Evolutionary conservation across 306 rosid species (phyloP), one percentile per base, ranked within the genome.

Genomic region (Vigna reflexopilosa): DNA sequence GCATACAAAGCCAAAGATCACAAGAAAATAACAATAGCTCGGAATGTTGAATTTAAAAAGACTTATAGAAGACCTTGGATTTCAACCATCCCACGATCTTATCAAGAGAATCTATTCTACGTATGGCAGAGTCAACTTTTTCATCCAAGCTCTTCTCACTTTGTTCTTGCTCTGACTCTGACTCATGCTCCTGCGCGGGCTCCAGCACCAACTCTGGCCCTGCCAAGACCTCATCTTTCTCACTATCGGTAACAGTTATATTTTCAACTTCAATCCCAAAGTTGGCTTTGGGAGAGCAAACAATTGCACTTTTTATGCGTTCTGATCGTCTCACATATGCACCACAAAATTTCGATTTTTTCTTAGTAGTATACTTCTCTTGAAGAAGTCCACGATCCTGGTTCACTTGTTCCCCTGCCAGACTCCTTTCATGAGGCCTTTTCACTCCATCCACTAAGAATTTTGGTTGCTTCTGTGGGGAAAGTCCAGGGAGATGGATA

Each of bases 301-400:
- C 44, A 64, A 38, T 34, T 0, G 76, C 49, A 48, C 85, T 80
- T 65, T 57, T 87, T 42, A 93, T 68, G 45, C 93, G 94, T 7
- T 67, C 48, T 4, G 93, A 93, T 50, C 94, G 89, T 84, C 97
- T 86, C 66, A 83, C 82, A 71, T 9, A 15, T 7, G 65, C 5
- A 13, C 48, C 6, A 12, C 3, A 9, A 32, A 3, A 13, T 56
- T 57, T 79, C 57, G 82, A 17, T 17, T 47, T 85, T 65, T 82
- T 84, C 72, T 26, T 84, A 30, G 48, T 19, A 54, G 79, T 20
- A 48, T 72, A 3, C 54, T 85, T 85, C 75, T 73, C 72, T 79
- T 19, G 75, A 44, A n/a, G 65, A 44, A n/a, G 65, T 42, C 44
- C 56, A 74, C n/a, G 13, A 26, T n/a, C 74, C 32, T 32, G 20